These are phyloP conservation scores for Lathyrus tuberosus DNA, from an alignment of 306 rosid species.

Conservation along the genomic window DNA sequence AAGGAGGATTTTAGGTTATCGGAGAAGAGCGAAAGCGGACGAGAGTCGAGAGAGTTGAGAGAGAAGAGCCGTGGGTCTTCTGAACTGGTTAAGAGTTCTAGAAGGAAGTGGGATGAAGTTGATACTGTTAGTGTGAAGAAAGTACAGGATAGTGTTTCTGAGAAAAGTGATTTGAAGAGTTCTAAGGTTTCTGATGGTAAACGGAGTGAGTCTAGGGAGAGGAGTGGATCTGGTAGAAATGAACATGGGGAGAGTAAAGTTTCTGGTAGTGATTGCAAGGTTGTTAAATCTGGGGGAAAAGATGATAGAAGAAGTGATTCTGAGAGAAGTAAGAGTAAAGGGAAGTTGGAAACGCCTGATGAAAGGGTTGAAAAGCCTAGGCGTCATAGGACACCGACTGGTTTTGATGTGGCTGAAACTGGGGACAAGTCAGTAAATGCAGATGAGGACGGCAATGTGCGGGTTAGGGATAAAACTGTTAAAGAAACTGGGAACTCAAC, in stretches of 20 bases:
- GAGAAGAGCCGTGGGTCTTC: constrained; percentile 80
- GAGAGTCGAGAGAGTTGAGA: constrained; percentile 34
- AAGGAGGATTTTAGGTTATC: constrained; percentile 59
- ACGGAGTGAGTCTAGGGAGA: constrained; percentile 68
- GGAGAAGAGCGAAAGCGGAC: constrained; percentile 64
- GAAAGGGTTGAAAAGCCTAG: constrained; percentile 72
- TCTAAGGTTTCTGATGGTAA: constrained; percentile 62
- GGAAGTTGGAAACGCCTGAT: constrained; percentile 59
- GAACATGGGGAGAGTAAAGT: constrained; percentile 69
- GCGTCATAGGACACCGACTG: constrained; percentile 59
- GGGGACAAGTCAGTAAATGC: constrained; percentile 61
- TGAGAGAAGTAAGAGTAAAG: constrained; percentile 77
- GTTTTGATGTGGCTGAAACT: constrained; percentile 62
- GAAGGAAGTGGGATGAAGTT: constrained; percentile 95
- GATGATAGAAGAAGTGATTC: constrained; percentile 76
- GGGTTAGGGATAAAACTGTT: constrained; percentile 64
- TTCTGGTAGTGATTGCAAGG: constrained; percentile 48
- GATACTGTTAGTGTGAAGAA: constrained; percentile 58
- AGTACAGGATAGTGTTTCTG: constrained; percentile 54
- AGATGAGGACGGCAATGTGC: constrained; percentile 65
- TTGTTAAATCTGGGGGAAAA: constrained; percentile 51
- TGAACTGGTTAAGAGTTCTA: constrained; percentile 66
- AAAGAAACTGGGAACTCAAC: constrained; percentile 61
- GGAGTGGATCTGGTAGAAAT: constrained; percentile 60
- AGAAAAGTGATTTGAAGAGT: constrained; percentile 62